These are phyloP conservation scores for Solanum bulbocastanum DNA, from an alignment of 257 asterid genomes.

Conservation along the genomic window DNA sequence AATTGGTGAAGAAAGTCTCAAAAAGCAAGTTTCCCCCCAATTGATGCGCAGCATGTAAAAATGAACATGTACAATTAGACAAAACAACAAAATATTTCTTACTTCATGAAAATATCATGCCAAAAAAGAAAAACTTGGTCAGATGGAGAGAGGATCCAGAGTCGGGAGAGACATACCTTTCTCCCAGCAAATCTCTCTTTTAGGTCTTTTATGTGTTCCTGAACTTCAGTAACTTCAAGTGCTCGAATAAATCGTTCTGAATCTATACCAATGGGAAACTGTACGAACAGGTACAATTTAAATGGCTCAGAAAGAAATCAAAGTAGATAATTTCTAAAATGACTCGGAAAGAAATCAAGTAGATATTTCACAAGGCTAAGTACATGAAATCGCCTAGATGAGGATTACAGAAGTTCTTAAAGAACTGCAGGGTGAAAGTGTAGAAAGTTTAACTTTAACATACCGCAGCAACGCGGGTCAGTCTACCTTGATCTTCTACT, in stretches of 20 bases:
- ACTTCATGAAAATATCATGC: not conserved
- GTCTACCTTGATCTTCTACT: constrained; percentile 93
- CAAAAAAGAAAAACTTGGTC: not conserved
- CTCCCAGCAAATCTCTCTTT: constrained; percentile 79
- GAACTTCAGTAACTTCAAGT: constrained; percentile 52
- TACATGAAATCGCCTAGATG: not conserved
- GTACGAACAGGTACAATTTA: constrained; percentile 10
- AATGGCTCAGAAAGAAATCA: not conserved
- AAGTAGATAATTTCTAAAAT: not conserved
- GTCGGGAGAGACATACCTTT: constrained; percentile 42
- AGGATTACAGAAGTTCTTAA: not conserved
- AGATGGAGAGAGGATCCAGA: not conserved
- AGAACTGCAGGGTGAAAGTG: not conserved
- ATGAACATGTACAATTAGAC: not conserved
- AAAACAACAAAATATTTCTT: not conserved
- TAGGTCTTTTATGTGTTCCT: constrained; percentile 50
- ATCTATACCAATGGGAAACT: constrained; percentile 96
- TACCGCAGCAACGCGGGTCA: constrained; percentile 98
- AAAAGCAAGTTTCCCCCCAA: not conserved
- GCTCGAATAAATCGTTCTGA: constrained; percentile 82
- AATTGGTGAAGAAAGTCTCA: not conserved
- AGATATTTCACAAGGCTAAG: not conserved
- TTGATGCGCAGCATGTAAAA: not conserved
- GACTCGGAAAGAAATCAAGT: not conserved
- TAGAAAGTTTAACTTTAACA: constrained; percentile 9